phyloP scores from a whole-genome alignment of 2,329 filamentous ascomycete species.

The Diaporthe vaccinii region DNA sequence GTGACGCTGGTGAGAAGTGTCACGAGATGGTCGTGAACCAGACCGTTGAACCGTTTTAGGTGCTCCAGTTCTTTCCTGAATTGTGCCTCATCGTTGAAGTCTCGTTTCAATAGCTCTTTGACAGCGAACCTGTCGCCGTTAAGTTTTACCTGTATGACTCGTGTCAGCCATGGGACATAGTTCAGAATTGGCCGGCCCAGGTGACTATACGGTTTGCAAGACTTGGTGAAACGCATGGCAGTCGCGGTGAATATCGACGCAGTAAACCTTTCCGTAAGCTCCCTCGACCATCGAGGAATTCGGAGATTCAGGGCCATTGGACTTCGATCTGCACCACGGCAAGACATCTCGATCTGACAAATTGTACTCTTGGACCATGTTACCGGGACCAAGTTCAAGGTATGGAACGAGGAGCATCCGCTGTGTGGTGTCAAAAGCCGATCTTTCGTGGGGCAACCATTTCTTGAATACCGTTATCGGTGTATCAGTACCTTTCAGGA shows the following conservation, averaged over 20 bases:
- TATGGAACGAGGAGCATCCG: not conserved
- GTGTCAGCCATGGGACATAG: not conserved
- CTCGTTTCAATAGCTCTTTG: not conserved
- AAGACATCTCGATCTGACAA: not conserved
- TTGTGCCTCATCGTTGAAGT: not conserved
- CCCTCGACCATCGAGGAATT: not conserved
- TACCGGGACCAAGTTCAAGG: not conserved
- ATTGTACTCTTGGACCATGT: not conserved
- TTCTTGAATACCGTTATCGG: not conserved
- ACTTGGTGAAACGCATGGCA: not conserved
- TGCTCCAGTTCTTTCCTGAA: not conserved
- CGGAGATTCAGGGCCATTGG: not conserved
- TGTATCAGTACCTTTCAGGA: not conserved
- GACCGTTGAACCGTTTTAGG: not conserved
- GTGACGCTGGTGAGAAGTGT: not conserved
- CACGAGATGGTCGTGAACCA: not conserved
- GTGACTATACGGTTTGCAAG: not conserved
- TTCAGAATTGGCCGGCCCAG: too few species aligned
- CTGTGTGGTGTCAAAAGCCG: not conserved
- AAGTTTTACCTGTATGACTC: not conserved
- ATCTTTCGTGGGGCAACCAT: fast-evolving
- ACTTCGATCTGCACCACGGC: not conserved
- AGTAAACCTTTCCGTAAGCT: not conserved
- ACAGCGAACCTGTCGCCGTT: not conserved
- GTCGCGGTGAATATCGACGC: not conserved